These are phyloP conservation scores for Chlorella vulgaris DNA, from an alignment of 139 green algal species.

Conservation along the genomic window DNA sequence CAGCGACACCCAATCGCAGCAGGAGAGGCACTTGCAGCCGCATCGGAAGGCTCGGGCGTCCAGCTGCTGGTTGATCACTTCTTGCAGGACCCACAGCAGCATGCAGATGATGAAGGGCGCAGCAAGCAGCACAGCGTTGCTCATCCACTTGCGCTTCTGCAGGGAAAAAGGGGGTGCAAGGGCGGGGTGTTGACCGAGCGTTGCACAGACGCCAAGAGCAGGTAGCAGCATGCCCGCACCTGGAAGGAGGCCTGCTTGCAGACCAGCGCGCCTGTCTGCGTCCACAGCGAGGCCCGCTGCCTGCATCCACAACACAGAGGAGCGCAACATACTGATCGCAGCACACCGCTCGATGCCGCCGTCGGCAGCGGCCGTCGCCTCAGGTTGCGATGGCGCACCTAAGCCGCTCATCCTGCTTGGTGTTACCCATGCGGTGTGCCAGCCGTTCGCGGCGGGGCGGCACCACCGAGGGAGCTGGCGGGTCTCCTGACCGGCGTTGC, in stretches of 20 bases:
- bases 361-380: no score
- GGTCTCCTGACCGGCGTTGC: no score
- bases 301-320: slow-evolving; percentile 9
- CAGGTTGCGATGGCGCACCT: no score
- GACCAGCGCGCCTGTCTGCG: slow-evolving; percentile 18
- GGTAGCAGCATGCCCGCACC: not conserved
- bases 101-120: slow-evolving; percentile 59
- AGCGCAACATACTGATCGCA: no score
- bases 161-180: not conserved
- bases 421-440: no score
- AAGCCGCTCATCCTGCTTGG: no score
- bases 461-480: no score
- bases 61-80: slow-evolving; percentile 64
- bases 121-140: slow-evolving; percentile 51
- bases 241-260: slow-evolving; percentile 21
- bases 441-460: no score
- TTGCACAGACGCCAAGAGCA: not conserved
- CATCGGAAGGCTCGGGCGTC: slow-evolving; percentile 47
- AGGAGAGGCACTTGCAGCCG: slow-evolving; percentile 61
- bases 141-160: slow-evolving; percentile 49
- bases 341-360: no score
- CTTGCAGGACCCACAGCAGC: slow-evolving; percentile 62
- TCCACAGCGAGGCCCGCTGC: slow-evolving; percentile 31
- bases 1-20: slow-evolving; percentile 62
- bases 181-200: not conserved